A percentile compares a stretch with the other conserved stretches of the same genome.
These are phyloP conservation scores for Murraya koenigii DNA, from an alignment of 345 rosid species.

Conservation along the genomic window DNA sequence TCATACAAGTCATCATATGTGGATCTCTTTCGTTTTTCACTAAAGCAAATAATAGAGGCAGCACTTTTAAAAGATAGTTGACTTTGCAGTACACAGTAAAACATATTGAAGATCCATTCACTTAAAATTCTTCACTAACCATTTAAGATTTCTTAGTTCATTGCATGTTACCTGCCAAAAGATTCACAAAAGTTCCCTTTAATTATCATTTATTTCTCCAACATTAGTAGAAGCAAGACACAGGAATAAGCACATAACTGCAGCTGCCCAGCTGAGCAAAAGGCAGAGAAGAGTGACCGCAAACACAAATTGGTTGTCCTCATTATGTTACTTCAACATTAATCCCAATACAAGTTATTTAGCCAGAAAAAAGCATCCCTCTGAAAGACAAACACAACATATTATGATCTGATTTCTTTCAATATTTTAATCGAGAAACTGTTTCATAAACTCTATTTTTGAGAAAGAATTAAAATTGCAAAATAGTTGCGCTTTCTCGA, in stretches of 20 bases:
- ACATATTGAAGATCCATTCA: not conserved
- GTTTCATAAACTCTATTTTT: too few species aligned
- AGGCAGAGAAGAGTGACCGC: too few species aligned
- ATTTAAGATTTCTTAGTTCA: constrained; percentile 2
- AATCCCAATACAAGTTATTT: not conserved
- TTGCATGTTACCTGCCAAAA: constrained; percentile 2
- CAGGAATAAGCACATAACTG: not conserved
- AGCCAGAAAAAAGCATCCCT: not conserved
- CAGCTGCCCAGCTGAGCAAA: too few species aligned
- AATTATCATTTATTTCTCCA: not conserved
- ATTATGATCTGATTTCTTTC: not conserved
- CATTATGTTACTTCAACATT: too few species aligned
- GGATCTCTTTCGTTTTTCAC: constrained; percentile 36
- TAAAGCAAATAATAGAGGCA: constrained; percentile 4
- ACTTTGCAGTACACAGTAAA: not conserved
- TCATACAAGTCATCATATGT: constrained; percentile 15
- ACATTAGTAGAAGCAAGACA: not conserved
- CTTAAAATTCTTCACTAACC: constrained; percentile 15
- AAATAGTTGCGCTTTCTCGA: not conserved
- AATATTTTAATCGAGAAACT: not conserved
- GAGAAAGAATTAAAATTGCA: not conserved
- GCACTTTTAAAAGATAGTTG: not conserved
- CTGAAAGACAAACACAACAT: not conserved
- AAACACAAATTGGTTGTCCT: too few species aligned
- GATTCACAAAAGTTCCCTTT: not conserved